These are phyloP conservation scores for Claviceps purpurea DNA, from an alignment of 2,329 filamentous ascomycete species.

Conservation along the genomic window DNA sequence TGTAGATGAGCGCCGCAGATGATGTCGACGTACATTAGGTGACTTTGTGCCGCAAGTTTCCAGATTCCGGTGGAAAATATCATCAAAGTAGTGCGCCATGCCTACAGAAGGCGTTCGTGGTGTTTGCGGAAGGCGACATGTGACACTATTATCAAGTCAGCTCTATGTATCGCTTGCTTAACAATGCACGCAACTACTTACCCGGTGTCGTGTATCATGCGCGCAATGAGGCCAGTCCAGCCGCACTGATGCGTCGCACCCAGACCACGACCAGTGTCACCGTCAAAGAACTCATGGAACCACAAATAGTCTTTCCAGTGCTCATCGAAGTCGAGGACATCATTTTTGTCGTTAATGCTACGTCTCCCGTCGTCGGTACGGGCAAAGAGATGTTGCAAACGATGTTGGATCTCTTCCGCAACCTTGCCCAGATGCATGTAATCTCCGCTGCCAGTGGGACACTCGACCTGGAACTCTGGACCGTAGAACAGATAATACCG, in stretches of 20 bases:
- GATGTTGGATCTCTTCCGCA: conserved; percentile 88
- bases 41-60: conserved; percentile 23
- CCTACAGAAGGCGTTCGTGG: conserved; percentile 74
- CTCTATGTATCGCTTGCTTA: background rate
- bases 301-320: conserved; percentile 77
- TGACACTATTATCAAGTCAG: conserved; percentile 44
- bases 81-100: conserved; percentile 91
- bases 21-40: conserved; percentile 27
- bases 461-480: conserved; percentile 76
- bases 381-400: conserved; percentile 81
- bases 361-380: conserved; percentile 73
- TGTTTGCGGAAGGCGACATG: conserved; percentile 82
- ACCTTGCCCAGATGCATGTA: conserved; percentile 94
- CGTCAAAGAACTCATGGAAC: conserved; percentile 98
- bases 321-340: conserved; percentile 79
- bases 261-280: conserved; percentile 75
- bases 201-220: conserved; percentile 97
- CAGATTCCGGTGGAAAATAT: conserved; percentile 49
- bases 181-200: conserved; percentile 35
- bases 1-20: conserved; percentile 64
- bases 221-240: conserved; percentile 90
- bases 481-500: conserved; percentile 96
- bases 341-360: conserved; percentile 74
- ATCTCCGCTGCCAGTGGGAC: conserved; percentile 83
- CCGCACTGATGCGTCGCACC: conserved; percentile 91